phyloP scores from a whole-genome alignment of 2,329 filamentous ascomycete genomes.

The Chalaropsis ovoidea region DNA sequence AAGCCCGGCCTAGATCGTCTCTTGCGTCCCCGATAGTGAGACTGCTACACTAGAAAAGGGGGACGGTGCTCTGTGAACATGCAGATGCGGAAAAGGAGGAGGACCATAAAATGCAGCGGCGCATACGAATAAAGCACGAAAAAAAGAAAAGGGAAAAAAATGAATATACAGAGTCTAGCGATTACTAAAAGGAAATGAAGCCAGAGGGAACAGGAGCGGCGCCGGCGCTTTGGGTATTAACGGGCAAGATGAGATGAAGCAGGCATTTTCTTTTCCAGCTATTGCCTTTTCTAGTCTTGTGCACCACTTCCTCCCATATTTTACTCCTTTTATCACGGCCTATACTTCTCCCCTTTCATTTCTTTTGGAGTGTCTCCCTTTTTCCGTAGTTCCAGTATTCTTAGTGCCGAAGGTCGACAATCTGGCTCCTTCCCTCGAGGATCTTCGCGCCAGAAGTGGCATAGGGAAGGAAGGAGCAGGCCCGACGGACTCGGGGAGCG shows the following conservation, averaged over 20 bases:
- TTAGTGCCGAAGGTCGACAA: constrained; percentile 4
- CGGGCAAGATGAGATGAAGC: constrained; percentile 7
- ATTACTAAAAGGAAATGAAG: neutral
- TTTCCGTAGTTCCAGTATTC: neutral
- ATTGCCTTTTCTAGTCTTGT: neutral
- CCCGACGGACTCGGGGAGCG: neutral
- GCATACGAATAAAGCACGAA: too few species aligned
- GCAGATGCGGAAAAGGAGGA: neutral
- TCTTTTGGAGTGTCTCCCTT: neutral
- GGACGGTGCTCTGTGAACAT: neutral
- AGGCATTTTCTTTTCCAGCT: neutral
- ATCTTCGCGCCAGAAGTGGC: neutral
- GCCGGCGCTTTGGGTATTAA: constrained; percentile 6
- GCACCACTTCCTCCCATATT: too few species aligned
- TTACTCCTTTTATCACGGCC: neutral
- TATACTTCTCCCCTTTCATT: neutral
- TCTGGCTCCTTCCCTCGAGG: constrained; percentile 9
- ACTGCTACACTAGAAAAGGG: neutral
- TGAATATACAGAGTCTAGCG: neutral
- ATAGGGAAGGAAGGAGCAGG: neutral
- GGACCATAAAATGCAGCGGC: neutral
- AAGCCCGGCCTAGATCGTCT: neutral
- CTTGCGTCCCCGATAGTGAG: neutral
- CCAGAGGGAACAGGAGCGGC: neutral
- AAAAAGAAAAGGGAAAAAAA: neutral